These are phyloP conservation scores for Porphyra umbilicalis DNA, from an alignment of 31 red algal genomes.

Conservation along the genomic window DNA sequence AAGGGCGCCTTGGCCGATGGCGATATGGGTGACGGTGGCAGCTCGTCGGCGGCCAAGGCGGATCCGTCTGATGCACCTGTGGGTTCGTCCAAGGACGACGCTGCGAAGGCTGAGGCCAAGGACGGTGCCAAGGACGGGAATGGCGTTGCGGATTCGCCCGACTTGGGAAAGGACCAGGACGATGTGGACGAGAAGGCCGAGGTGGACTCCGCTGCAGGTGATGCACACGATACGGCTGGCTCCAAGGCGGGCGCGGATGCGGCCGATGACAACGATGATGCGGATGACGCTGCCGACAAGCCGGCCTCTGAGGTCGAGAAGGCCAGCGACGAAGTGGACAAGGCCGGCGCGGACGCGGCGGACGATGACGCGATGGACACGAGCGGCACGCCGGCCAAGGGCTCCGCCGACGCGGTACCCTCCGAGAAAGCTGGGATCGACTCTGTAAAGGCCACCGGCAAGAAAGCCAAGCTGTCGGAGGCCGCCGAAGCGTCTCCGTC, in stretches of 20 bases:
- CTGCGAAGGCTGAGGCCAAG: background rate
- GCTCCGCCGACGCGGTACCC: background rate
- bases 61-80: too few relatives aligned
- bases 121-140: background rate
- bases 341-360: background rate
- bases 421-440: background rate
- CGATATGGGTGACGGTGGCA: background rate
- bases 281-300: background rate
- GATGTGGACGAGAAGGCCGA: background rate
- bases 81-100: too few relatives aligned
- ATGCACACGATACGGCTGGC: background rate
- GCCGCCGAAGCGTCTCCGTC: background rate
- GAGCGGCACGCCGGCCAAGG: background rate
- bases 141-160: background rate
- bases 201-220: background rate
- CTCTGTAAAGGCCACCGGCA: background rate
- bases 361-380: background rate
- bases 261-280: background rate
- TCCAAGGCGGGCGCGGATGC: background rate
- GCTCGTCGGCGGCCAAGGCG: background rate
- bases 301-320: background rate
- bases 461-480: background rate
- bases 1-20: too few relatives aligned
- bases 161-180: background rate
- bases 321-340: background rate